Evolutionary conservation across 2,329 filamentous ascomycete genomes (phyloP).

Genomic region (Aspergillus pseudotamarii): DNA sequence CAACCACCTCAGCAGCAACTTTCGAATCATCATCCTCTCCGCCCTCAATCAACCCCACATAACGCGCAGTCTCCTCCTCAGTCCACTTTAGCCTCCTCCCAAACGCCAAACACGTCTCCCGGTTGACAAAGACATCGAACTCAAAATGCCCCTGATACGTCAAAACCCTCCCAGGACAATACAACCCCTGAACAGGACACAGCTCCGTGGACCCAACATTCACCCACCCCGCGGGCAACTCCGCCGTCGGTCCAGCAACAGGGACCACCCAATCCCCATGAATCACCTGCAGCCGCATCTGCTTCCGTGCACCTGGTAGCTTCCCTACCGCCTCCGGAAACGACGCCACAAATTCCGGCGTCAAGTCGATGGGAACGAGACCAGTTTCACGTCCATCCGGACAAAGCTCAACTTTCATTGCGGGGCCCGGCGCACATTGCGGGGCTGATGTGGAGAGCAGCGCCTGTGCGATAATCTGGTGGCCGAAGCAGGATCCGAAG

Average conservation of each 20-base stretch:
- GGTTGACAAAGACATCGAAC: slow-evolving; percentile 26
- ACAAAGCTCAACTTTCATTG: slow-evolving; percentile 23
- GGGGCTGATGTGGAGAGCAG: slow-evolving; percentile 14
- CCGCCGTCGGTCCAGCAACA: neutral
- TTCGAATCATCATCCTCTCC: slow-evolving; percentile 34
- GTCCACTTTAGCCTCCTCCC: slow-evolving; percentile 36
- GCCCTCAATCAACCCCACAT: slow-evolving; percentile 25
- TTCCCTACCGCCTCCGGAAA: neutral
- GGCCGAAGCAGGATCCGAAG: slow-evolving; percentile 40
- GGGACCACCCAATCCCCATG: slow-evolving; percentile 36
- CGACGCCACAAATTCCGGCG: slow-evolving; percentile 13
- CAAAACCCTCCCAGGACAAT: slow-evolving; percentile 22
- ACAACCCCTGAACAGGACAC: slow-evolving; percentile 29
- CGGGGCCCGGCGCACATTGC: neutral
- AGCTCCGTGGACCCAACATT: slow-evolving; percentile 23
- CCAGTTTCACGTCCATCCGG: slow-evolving; percentile 33
- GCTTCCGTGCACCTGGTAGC: neutral
- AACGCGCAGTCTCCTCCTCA: slow-evolving; percentile 13
- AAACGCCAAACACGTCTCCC: slow-evolving; percentile 26
- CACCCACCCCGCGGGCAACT: slow-evolving; percentile 22
- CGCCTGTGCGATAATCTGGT: slow-evolving; percentile 30
- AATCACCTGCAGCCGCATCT: slow-evolving; percentile 36
- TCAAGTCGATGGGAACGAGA: slow-evolving; percentile 29
- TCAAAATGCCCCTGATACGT: slow-evolving; percentile 32
- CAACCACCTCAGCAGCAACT: slow-evolving; percentile 35